Evolutionary conservation across 2,329 filamentous ascomycete genomes (phyloP), one percentile per base, ranked within the genome.

Genomic region (Cercospora nicotianae): DNA sequence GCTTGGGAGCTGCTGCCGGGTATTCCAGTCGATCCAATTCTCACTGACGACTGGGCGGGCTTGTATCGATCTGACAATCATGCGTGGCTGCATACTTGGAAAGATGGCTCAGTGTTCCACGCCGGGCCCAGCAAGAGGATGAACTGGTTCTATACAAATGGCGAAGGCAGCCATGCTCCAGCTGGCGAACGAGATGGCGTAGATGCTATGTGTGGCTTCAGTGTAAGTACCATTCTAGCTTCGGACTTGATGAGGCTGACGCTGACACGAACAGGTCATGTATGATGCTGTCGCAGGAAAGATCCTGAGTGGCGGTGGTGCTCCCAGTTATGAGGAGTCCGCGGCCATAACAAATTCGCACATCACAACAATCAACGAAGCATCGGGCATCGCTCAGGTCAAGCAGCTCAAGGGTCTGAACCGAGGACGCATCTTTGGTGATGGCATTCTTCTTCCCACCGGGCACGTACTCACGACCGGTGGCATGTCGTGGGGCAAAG

Each of bases 71-170:
- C 79, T 7, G 85, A 87, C 67, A 87, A 86, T 70, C 86, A 87
- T 72, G 84, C 75, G 18, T 87, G 84, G 85, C 78, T 86, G 1
- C 85, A 86, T 63, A 80, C 75, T 9, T 86, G 84, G 82, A 85
- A 80, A 68, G 75, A 79, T 63, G 77, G 77, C 6, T 80, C 76
- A 16, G 80, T 86, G 5, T 86, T 87, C 74, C 85, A 87, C 71
- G 86, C 85, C 2, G 86, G 86, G 0, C 86, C 86, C 0, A 83
- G 81, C 64, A 82, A 77, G 59, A 77, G 79, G 1, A 87, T 87
- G 83, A 83, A 89, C 72, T 89, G 87, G 87, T 88, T 84, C 71
- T 77, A 79, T 33, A 85, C 82, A 0, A 72, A 72, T 1, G 82
- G 81, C 5, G 75, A 74, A 33, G 86, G 86, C 1, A 74, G 75